Evolutionary conservation across 2,329 filamentous ascomycete species (phyloP).

Genomic region (Alternaria conjuncta): DNA sequence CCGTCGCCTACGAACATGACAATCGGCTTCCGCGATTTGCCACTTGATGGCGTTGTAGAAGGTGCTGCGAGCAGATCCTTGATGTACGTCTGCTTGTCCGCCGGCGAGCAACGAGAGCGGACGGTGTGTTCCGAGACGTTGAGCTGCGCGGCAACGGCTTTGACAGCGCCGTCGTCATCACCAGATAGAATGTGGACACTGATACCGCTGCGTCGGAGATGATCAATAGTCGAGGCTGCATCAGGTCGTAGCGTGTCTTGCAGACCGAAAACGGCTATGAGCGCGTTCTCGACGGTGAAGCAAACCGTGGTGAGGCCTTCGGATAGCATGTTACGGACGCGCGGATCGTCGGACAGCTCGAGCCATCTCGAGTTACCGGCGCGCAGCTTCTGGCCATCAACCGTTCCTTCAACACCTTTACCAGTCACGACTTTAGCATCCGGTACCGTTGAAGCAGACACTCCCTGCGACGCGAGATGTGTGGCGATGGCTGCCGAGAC

Average conservation of each 20-base stretch:
- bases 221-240: slow-evolving; percentile 58
- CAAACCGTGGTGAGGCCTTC: slow-evolving; percentile 54
- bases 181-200: slow-evolving; percentile 63
- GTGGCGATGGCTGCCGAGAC: slow-evolving; percentile 58
- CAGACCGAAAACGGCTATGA: slow-evolving; percentile 60
- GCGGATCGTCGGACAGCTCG: slow-evolving; percentile 50
- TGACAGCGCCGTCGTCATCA: slow-evolving; percentile 60
- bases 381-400: slow-evolving; percentile 39
- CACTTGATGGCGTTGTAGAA: background rate
- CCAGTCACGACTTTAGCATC: slow-evolving; percentile 49
- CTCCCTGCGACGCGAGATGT: slow-evolving; percentile 46
- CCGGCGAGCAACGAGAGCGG: slow-evolving; percentile 57
- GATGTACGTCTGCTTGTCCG: slow-evolving; percentile 63
- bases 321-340: slow-evolving; percentile 42
- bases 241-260: slow-evolving; percentile 58
- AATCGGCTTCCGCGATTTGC: slow-evolving; percentile 28
- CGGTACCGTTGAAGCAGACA: slow-evolving; percentile 7
- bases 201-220: slow-evolving; percentile 57
- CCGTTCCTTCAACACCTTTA: slow-evolving; percentile 52
- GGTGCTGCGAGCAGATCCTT: slow-evolving; percentile 27
- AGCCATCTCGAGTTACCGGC: slow-evolving; percentile 60
- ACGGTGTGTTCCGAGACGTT: slow-evolving; percentile 50
- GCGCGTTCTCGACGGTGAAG: slow-evolving; percentile 56
- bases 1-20: slow-evolving; percentile 79
- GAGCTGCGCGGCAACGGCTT: slow-evolving; percentile 49